Base-by-base conservation (phyloP, 2,329 filamentous ascomycete species). In the Colletotrichum brevisporum region DNA sequence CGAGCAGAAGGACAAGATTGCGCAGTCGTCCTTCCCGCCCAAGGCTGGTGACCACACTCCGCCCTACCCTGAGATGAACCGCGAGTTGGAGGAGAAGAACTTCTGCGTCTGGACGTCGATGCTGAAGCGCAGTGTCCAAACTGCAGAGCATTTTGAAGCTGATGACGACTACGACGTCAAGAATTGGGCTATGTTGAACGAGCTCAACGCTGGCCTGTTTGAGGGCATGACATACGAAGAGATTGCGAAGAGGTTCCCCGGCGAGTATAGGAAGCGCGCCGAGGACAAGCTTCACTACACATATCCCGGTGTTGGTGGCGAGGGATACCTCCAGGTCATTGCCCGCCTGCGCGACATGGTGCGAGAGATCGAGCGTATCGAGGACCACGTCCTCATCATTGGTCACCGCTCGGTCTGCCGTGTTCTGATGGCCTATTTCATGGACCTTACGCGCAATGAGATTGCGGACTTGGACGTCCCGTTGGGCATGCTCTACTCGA, bases 71-170 rank as follows among this genome's bases (percentile, higher is more conserved):
- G 94, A 97, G 77, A 91, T 91, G 74, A 87, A 89, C 71, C 86
- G 86, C 57, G 90, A 91, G 56, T 83, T 90, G 36, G 89, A 92
- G 36, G 88, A 93, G 76, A 97, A 97, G 83, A 94, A 94, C 78
- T 98, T 98, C 78, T 99, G 96, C 79, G 94, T 99, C 16, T 99
- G 96, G 96, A 98, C 95, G 0, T 97, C 94, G 2, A 98, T 98
- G 95, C 88, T 99, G 71, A 92, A 93, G 78, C 92, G 96, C 72
- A 94, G 93, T 69, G 91, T 96, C 58, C 90, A 97, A 77, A 97
- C 95, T 0, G 94, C 92, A 0, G 90, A 96, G 72, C 92, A 92
- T 78, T 99, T 98, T 78, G 93, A 97, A 73, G 86, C 84, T 0
- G 96, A 98, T 72, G 96, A 98, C 72, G 95, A 98, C 24, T 97